A percentile compares a stretch with the other conserved stretches of the same genome.
Conservation (phyloP, 2,329 filamentous ascomycete genomes). For the Aspergillus vadensis region DNA sequence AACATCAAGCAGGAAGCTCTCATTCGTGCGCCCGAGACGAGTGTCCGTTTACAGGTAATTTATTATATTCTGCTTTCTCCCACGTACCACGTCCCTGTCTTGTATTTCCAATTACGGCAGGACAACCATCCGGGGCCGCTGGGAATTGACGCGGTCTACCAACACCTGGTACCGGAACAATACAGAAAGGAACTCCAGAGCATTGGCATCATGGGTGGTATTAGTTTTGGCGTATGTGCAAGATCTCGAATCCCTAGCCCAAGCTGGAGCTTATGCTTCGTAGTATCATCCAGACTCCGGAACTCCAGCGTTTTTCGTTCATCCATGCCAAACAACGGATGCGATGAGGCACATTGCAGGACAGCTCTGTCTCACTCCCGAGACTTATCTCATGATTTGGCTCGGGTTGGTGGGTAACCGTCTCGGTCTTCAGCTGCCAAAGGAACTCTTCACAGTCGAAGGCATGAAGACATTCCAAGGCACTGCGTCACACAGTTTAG, state of each 20-base stretch:
- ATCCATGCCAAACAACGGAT: slow-evolving; percentile 86
- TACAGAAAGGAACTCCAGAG: slow-evolving; percentile 63
- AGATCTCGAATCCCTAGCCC: slow-evolving; percentile 24
- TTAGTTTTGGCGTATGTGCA: slow-evolving; percentile 72
- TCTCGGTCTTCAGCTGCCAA: slow-evolving; percentile 76
- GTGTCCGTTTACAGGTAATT: slow-evolving; percentile 55
- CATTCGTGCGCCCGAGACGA: slow-evolving; percentile 31
- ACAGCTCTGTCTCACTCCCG: slow-evolving; percentile 40
- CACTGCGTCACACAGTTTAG: slow-evolving; percentile 20
- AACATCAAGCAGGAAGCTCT: slow-evolving; percentile 44
- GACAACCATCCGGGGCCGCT: slow-evolving; percentile 58
- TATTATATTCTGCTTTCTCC: slow-evolving; percentile 77
- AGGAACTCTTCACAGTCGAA: slow-evolving; percentile 55
- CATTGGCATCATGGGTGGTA: slow-evolving; percentile 68
- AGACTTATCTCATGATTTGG: slow-evolving; percentile 83
- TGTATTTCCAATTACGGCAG: slow-evolving; percentile 71
- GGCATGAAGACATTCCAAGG: slow-evolving; percentile 24
- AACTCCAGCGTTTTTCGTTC: slow-evolving; percentile 81
- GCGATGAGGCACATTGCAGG: slow-evolving; percentile 68
- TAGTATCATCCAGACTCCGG: slow-evolving; percentile 83
- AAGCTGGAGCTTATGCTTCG: slow-evolving; percentile 40
- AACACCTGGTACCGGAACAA: slow-evolving; percentile 67
- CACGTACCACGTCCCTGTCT: slow-evolving; percentile 72
- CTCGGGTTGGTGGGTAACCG: slow-evolving; percentile 80
- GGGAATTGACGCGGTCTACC: slow-evolving; percentile 69